These are phyloP conservation scores for Schizophyllum amplum DNA, from an alignment of 1,284 basidiomycete genomes.

Conservation along the genomic window DNA sequence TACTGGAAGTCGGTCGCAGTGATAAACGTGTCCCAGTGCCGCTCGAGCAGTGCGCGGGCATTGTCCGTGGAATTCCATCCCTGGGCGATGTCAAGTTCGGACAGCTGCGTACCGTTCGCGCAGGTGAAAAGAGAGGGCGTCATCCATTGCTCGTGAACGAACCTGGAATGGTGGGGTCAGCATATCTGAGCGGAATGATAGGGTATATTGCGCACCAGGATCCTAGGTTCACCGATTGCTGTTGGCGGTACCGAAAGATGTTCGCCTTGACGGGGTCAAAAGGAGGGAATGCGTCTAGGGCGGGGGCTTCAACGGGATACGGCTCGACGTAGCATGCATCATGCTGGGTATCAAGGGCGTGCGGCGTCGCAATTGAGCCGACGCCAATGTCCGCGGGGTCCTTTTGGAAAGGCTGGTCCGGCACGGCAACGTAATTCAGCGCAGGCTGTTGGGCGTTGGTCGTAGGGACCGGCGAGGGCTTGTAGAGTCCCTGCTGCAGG, in stretches of 20 bases:
- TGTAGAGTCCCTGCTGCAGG: background rate
- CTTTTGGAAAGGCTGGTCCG: too few relatives aligned
- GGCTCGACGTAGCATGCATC: too few relatives aligned
- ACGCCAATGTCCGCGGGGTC: too few relatives aligned
- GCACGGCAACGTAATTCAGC: too few relatives aligned
- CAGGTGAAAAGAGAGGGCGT: constrained; percentile 60
- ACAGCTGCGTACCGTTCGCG: constrained; percentile 42
- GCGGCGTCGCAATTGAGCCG: too few relatives aligned
- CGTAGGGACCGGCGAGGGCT: background rate
- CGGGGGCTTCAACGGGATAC: too few relatives aligned
- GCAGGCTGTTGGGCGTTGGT: background rate
- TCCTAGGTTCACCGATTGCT: constrained; percentile 60
- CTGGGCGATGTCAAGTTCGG: constrained; percentile 50
- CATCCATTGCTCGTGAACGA: constrained; percentile 78
- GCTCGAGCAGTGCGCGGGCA: constrained; percentile 55
- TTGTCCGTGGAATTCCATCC: constrained; percentile 39
- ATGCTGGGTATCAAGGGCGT: too few relatives aligned
- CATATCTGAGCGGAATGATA: background rate
- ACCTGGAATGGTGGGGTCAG: constrained; percentile 34
- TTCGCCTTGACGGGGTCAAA: constrained; percentile 40
- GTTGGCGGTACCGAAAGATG: constrained; percentile 56
- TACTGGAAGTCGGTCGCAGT: constrained; percentile 56
- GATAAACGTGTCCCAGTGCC: constrained; percentile 78
- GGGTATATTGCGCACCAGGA: constrained; percentile 37
- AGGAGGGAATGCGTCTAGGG: constrained; percentile 30